Base-by-base conservation (phyloP, 768 basidiomycete genomes). In the Paxillus ammoniavirescens region DNA sequence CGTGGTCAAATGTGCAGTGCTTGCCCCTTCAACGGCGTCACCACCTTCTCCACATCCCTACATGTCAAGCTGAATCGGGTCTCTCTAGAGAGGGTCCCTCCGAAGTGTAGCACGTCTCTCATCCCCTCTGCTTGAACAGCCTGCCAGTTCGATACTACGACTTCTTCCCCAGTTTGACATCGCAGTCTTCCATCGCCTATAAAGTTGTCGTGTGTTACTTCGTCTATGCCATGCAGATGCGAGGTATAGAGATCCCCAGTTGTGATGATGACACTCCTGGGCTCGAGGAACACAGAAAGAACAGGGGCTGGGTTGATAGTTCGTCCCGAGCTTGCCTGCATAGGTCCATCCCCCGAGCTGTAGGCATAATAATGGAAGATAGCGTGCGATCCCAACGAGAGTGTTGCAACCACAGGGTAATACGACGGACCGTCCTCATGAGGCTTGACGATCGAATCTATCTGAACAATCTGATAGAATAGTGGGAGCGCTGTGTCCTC, bases 341-440 rank as follows among this genome's bases (percentile, higher is more conserved):
- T 46, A 51, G 63, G 60, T 38, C 51, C 54, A 8, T 47, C 50
- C 30, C 63, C 61, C 43, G 37, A 17, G 56, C 47, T 67, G 62
- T 91, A 91, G 49, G 76, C 77, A 65, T 91, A 91, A 65, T 96
- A 90, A 70, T 93, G 81, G 59, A 98, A 87, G 52, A 92, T 75
- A 2, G 87, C 75, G 67, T 94, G 91, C 2, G 91, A 89, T 40
- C 87, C 86, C 53, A 97, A 73, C 13, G 94, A 93, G 47, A 98
- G 72, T n/a, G 95, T 97, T 2, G 91, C 87, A 1, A 97, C 94
- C 5, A 88, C 83, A 0, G 94, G 91, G 63, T 85, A 74, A 72
- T 96, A 98, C 15, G 86, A 81, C 2, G 93, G 88, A 0, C 95
- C 93, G 67, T 98, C 94, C 73, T 96, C 86, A 62, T 97, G 95